These are phyloP conservation scores for Trypanosoma melophagium DNA, from an alignment of 208 protist genomes.

Conservation along the genomic window DNA sequence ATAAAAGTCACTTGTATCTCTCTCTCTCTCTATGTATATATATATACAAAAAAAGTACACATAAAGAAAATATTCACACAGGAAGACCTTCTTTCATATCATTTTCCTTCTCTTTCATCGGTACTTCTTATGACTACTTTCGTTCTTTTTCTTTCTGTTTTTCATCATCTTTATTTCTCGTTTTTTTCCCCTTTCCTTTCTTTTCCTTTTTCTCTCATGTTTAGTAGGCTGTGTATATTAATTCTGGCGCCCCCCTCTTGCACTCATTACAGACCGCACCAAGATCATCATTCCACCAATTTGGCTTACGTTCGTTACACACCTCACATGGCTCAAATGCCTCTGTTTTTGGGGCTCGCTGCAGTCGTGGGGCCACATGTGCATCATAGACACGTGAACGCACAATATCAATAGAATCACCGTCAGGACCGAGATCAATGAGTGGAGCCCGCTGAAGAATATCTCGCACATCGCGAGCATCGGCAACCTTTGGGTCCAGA, in stretches of 20 bases:
- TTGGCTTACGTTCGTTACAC: constrained; percentile 66
- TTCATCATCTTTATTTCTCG: too few species aligned
- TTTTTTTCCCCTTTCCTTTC: background rate
- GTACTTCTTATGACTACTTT: too few species aligned
- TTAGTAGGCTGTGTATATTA: constrained; percentile 65
- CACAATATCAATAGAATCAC: constrained; percentile 52
- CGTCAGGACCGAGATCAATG: constrained; percentile 72
- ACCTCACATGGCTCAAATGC: constrained; percentile 83
- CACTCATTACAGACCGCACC: constrained; percentile 72
- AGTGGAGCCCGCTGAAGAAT: constrained; percentile 64
- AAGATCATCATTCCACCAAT: constrained; percentile 77
- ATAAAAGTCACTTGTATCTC: background rate
- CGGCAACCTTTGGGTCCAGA: constrained; percentile 59
- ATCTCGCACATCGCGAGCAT: constrained; percentile 50
- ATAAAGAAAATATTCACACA: background rate
- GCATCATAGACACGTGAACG: constrained; percentile 69
- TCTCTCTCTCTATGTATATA: background rate
- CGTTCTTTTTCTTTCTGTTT: background rate
- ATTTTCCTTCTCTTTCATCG: too few species aligned
- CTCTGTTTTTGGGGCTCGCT: constrained; percentile 73
- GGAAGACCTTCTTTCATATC: too few species aligned
- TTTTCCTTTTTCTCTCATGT: background rate
- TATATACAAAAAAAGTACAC: background rate
- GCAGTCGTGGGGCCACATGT: constrained; percentile 72
- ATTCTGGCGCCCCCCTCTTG: constrained; percentile 43